phyloP scores from a whole-genome alignment of 495 filamentous ascomycete genomes.

The Aspergillus coremiiformis region DNA sequence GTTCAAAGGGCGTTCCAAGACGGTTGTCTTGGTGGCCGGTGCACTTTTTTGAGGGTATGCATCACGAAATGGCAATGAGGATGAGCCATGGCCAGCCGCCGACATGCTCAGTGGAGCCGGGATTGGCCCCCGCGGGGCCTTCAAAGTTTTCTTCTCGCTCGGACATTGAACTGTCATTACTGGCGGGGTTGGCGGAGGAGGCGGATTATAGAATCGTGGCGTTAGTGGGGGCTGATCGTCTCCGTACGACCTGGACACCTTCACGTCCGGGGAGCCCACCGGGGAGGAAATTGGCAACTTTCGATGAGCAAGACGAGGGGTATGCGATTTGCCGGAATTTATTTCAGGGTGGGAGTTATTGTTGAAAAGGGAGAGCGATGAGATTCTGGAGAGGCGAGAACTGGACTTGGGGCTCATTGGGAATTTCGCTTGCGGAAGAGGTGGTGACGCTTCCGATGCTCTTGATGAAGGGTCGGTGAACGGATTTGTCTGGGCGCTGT shows the following conservation, averaged over 20 bases:
- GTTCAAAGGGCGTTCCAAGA: constrained; percentile 59
- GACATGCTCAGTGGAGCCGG: constrained; percentile 35
- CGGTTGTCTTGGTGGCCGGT: constrained; percentile 67
- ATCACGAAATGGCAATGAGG: constrained; percentile 53
- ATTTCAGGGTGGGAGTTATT: constrained; percentile 48
- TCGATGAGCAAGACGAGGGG: constrained; percentile 45
- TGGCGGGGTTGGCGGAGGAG: constrained; percentile 40
- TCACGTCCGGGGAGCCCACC: constrained; percentile 42
- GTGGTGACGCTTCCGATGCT: constrained; percentile 13
- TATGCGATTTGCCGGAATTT: constrained; percentile 40
- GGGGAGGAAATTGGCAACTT: constrained; percentile 54
- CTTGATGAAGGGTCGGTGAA: constrained; percentile 30
- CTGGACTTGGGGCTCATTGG: constrained; percentile 28
- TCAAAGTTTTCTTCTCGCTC: constrained; percentile 10
- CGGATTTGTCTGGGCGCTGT: constrained; percentile 33
- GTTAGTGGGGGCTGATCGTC: constrained; percentile 48
- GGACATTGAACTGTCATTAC: constrained; percentile 13
- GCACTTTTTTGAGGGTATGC: constrained; percentile 46
- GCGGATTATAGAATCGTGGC: constrained; percentile 51
- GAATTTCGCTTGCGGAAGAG: constrained; percentile 15
- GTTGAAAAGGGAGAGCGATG: constrained; percentile 50
- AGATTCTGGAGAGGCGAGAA: constrained; percentile 35
- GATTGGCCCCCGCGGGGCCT: constrained; percentile 15
- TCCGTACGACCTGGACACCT: constrained; percentile 34
- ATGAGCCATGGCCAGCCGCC: constrained; percentile 21